Percentiles rank a stretch among this genome's conserved stretches.
These are phyloP conservation scores for Verticillium alfalfae DNA, from an alignment of 2,329 filamentous ascomycete genomes.

Conservation along the genomic window DNA sequence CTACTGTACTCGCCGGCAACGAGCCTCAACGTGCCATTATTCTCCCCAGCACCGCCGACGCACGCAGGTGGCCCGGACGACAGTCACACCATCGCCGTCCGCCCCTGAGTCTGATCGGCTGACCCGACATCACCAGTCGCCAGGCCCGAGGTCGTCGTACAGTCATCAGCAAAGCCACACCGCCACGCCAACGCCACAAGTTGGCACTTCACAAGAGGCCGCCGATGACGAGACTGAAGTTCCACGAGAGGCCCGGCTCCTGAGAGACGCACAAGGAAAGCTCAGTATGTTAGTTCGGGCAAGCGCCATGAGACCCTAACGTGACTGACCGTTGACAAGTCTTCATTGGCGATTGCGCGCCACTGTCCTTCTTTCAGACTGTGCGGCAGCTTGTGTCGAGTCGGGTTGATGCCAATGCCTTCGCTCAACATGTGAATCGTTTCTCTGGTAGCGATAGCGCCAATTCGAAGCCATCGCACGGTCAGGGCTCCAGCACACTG, in stretches of 20 bases:
- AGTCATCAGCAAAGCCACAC: constrained; percentile 1
- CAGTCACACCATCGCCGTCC: not conserved
- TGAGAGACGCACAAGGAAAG: constrained; percentile 47
- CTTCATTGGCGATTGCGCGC: constrained; percentile 52
- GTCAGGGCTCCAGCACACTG: constrained; percentile 7
- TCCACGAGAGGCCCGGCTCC: constrained; percentile 44
- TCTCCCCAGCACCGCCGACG: constrained; percentile 36
- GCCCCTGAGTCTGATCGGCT: not conserved
- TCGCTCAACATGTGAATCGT: constrained; percentile 43
- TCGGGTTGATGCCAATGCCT: constrained; percentile 41
- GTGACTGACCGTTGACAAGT: constrained; percentile 13
- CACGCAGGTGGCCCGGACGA: not conserved
- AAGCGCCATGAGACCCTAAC: not conserved
- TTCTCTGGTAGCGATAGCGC: constrained; percentile 27
- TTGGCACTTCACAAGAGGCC: constrained; percentile 11
- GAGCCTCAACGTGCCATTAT: constrained; percentile 39
- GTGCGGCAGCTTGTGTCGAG: constrained; percentile 46
- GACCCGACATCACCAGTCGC: not conserved
- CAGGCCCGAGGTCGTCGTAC: constrained; percentile 5
- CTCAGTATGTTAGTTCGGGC: constrained; percentile 19
- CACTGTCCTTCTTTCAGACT: constrained; percentile 50
- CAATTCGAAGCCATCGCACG: constrained; percentile 4
- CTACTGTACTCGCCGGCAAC: constrained; percentile 40
- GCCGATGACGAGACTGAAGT: constrained; percentile 50
- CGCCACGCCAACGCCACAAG: not conserved